Evolutionary conservation across 1,284 basidiomycete species (phyloP).

Genomic region (Ustilago loliicola): DNA sequence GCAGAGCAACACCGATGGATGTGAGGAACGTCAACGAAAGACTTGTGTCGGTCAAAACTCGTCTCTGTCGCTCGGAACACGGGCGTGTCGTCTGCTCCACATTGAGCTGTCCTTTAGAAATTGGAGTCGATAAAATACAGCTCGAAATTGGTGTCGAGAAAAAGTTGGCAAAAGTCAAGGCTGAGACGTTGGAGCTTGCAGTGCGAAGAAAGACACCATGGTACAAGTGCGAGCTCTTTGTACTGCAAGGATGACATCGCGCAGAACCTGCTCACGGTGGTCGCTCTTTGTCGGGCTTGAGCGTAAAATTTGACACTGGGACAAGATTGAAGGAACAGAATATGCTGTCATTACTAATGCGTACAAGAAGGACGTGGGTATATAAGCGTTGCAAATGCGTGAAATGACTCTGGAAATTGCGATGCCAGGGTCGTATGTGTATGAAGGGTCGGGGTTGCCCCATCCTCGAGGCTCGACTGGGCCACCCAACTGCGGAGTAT

Average conservation of each 20-base stretch:
- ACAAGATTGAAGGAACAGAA: not conserved
- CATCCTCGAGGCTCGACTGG: not conserved
- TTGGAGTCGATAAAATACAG: not conserved
- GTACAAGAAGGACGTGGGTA: constrained; percentile 1
- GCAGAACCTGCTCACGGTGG: no score
- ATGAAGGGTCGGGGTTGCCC: not conserved
- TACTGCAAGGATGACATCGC: not conserved
- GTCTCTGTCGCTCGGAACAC: no score
- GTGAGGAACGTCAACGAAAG: not conserved
- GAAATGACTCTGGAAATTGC: not conserved
- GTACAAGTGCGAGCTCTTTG: not conserved
- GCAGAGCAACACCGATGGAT: not conserved
- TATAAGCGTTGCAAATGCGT: not conserved
- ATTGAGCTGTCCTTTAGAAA: no score
- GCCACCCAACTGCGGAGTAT: not conserved
- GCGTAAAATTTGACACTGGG: not conserved
- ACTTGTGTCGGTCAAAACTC: not conserved
- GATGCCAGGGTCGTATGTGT: not conserved
- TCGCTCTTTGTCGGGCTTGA: not conserved
- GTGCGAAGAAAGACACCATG: not conserved
- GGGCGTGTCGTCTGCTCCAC: no score
- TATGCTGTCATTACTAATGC: constrained; percentile 2
- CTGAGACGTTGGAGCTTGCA: not conserved
- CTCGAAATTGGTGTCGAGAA: not conserved
- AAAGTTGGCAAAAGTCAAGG: not conserved